Evolutionary conservation across 768 basidiomycete genomes (phyloP), one percentile per base, ranked within the genome.

Genomic region (Mycena chlorophos): DNA sequence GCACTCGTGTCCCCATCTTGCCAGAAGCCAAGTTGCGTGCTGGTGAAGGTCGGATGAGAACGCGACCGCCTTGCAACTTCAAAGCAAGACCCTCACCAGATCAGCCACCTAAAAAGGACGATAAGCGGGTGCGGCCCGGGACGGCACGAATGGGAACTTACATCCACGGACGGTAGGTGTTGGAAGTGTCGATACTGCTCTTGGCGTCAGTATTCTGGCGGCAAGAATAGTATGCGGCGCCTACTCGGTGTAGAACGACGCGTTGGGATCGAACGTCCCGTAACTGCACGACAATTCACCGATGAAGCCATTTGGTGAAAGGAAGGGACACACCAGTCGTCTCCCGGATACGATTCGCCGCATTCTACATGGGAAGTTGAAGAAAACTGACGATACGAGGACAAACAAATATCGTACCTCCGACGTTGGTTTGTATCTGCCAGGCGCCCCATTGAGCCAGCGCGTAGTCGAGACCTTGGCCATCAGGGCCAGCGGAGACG

Each of bases 401-500:
- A 34, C 8, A 17, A 34, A 19, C 8, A 12, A 3, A 65, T 69
- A 56, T 16, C 68, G 71, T 50, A 25, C 34, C 3, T 1, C 45
- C 38, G 13, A 64, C 55, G 58, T 73, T 80, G 14, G 71, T 72
- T 3, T 61, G 57, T 14, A 69, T 71, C 69, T 73, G 79, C 67
- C 71, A 79, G 5, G 64, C 59, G 8, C 77, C 76, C 79, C 80
- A 81, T 0, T 78, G 68, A 20, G 62, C 17, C 5, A 81, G 68
- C 13, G 78, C 75, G 49, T 78, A 65, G 2, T 77, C 70, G 16
- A 79, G 69, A 13, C 79, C 79, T 72, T 75, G 76, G 4, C 80
- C 78, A 0, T 62, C 54, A 8, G 70, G 55, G 16, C 68, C 66
- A 1, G 76, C 76, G 51, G 61, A 65, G 3, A 71, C 68, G n/a